phyloP scores from a whole-genome alignment of 345 rosid species.

The Linum usitatissimum region DNA sequence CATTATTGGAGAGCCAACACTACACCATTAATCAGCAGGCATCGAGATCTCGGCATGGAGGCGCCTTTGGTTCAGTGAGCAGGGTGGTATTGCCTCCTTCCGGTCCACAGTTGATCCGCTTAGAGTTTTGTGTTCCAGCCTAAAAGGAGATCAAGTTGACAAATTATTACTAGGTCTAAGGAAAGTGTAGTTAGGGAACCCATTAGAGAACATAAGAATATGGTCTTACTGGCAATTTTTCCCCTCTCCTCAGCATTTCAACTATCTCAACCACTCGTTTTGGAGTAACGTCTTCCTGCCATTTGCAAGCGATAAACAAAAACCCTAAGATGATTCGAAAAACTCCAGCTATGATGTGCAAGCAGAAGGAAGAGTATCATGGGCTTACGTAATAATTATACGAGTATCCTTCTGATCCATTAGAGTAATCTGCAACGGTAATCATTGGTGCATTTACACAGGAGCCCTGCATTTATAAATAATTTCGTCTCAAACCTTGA shows the following conservation, averaged over 20 bases:
- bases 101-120: slow-evolving; percentile 82
- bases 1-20: slow-evolving; percentile 13
- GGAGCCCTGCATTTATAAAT: slow-evolving; percentile 58
- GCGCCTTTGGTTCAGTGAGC: slow-evolving; percentile 71
- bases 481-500: too few species aligned
- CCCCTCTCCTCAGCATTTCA: slow-evolving; percentile 77
- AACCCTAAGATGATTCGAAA: slow-evolving; percentile 6
- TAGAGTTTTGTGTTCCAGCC: slow-evolving; percentile 91
- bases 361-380: slow-evolving; percentile 3
- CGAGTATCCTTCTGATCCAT: slow-evolving; percentile 89
- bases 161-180: neutral
- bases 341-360: neutral
- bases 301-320: slow-evolving; percentile 16
- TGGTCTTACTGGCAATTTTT: slow-evolving; percentile 69
- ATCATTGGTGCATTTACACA: slow-evolving; percentile 99
- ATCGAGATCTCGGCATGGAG: slow-evolving; percentile 84
- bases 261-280: slow-evolving; percentile 83
- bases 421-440: slow-evolving; percentile 88
- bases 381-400: slow-evolving; percentile 77
- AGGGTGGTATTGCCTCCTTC: slow-evolving; percentile 91
- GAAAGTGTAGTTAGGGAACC: neutral
- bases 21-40: slow-evolving; percentile 46
- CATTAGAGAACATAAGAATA: neutral
- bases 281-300: slow-evolving; percentile 93
- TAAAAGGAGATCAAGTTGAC: slow-evolving; percentile 10